phyloP scores from a whole-genome alignment of 495 filamentous ascomycete species.

The Penicillium daleae region DNA sequence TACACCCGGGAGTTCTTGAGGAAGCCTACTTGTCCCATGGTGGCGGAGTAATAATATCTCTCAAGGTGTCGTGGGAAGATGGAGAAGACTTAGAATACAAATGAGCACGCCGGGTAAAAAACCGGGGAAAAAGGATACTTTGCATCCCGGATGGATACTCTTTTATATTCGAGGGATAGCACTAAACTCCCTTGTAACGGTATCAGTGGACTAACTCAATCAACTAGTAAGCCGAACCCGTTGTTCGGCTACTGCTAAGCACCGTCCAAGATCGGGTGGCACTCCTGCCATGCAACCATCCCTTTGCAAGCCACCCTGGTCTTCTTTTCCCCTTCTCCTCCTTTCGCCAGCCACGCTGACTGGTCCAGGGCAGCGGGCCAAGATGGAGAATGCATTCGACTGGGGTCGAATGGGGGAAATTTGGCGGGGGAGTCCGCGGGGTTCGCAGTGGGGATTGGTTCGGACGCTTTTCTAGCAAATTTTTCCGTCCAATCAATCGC shows the following conservation, averaged over 20 bases:
- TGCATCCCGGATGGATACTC: conserved; percentile 6
- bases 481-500: conserved; percentile 28
- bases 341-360: background rate
- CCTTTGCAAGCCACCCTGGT: conserved; percentile 1
- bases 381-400: conserved; percentile 10
- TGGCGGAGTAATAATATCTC: conserved; percentile 7
- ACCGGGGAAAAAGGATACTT: conserved; percentile 4
- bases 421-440: conserved; percentile 19
- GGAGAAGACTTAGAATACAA: background rate
- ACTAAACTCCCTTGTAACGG: conserved; percentile 6
- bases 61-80: background rate
- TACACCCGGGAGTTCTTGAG: conserved; percentile 60
- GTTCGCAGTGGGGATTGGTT: conserved; percentile 12
- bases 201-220: conserved; percentile 1
- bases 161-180: conserved; percentile 20
- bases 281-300: conserved; percentile 1
- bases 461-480: background rate
- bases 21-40: conserved; percentile 29
- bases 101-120: conserved; percentile 8
- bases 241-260: conserved; percentile 18
- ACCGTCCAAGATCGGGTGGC: conserved; percentile 12
- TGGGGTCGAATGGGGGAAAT: conserved; percentile 28
- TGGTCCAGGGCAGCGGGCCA: conserved; percentile 9
- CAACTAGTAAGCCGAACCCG: background rate
- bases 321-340: background rate